Conservation (phyloP, 1,284 basidiomycete genomes). For the Phellopilus nigrolimitatus region DNA sequence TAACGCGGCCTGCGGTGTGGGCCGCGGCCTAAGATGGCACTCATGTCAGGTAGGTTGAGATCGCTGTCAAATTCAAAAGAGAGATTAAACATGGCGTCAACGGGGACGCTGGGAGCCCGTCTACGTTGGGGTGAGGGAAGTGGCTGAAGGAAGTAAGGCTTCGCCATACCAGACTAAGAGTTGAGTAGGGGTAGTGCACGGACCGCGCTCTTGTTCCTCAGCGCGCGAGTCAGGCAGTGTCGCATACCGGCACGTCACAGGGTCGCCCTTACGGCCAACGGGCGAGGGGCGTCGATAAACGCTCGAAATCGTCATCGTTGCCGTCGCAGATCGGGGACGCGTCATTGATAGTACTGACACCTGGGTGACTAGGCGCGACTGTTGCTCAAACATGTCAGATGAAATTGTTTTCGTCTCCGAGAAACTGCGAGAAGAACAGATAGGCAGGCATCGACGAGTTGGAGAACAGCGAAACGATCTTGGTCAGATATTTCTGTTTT, state of each 20-base stretch:
- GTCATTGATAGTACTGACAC: not conserved
- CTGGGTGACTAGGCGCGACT: too few species aligned
- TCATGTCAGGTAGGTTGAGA: conserved; percentile 6
- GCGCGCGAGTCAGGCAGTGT: conserved; percentile 5
- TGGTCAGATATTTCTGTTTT: too few species aligned
- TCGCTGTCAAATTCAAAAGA: conserved; percentile 18
- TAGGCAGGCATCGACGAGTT: too few species aligned
- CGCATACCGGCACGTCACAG: conserved; percentile 3
- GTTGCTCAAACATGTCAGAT: too few species aligned
- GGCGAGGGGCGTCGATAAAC: conserved; percentile 16
- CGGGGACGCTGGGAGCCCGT: conserved; percentile 17
- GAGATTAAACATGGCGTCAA: conserved; percentile 14
- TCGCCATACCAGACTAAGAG: conserved; percentile 6
- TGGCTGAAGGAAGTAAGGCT: conserved; percentile 16
- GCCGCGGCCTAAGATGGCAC: conserved; percentile 9
- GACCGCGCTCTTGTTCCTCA: conserved; percentile 1
- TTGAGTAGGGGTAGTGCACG: conserved; percentile 14
- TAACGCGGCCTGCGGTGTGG: conserved; percentile 9
- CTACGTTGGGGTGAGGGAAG: conserved; percentile 13
- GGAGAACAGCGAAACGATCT: too few species aligned
- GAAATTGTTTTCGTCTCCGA: too few species aligned
- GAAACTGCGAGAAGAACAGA: too few species aligned
- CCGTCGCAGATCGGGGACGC: conserved; percentile 18
- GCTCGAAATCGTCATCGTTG: conserved; percentile 11
- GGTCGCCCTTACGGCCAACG: not conserved